Conservation (phyloP, 495 filamentous ascomycete species). For the Penicillium paxilli region DNA sequence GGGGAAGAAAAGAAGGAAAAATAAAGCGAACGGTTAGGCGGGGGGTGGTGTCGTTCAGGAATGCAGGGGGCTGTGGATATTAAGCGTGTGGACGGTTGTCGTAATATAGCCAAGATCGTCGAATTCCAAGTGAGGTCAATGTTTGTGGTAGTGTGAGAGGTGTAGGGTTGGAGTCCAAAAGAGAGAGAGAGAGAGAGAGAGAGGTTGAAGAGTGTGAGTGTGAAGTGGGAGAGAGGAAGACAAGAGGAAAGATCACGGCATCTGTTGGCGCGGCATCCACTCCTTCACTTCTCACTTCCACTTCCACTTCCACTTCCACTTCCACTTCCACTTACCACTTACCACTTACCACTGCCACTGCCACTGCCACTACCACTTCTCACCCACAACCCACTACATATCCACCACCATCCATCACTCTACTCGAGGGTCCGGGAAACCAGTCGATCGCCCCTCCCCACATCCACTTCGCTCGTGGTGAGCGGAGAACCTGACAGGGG, state of each 20-base stretch:
- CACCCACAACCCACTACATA: not conserved
- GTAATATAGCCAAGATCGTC: conserved; percentile 22
- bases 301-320: too few relatives aligned
- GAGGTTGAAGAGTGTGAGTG: not conserved
- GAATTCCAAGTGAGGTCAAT: conserved; percentile 13
- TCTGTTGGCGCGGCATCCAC: too few relatives aligned
- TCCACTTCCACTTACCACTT: too few relatives aligned
- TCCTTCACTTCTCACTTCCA: too few relatives aligned
- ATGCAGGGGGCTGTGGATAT: conserved; percentile 19
- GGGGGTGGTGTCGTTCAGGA: conserved; percentile 18
- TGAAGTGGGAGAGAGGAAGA: conserved; percentile 1
- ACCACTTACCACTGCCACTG: too few relatives aligned
- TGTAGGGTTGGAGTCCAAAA: too few relatives aligned
- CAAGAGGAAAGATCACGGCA: not conserved
- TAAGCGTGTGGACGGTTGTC: conserved; percentile 8
- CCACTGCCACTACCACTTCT: too few relatives aligned
- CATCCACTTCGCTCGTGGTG: conserved; percentile 23
- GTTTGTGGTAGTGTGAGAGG: not conserved
- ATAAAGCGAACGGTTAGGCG: conserved; percentile 8
- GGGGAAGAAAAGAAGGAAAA: conserved; percentile 8
- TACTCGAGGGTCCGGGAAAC: not conserved
- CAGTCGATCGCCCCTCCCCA: conserved; percentile 28
- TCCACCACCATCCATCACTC: not conserved
- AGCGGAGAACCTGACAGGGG: conserved; percentile 30
- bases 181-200: too few relatives aligned